Base-by-base conservation (phyloP, 352 stramenopile species). In the Globisporangium acanthophoron region DNA sequence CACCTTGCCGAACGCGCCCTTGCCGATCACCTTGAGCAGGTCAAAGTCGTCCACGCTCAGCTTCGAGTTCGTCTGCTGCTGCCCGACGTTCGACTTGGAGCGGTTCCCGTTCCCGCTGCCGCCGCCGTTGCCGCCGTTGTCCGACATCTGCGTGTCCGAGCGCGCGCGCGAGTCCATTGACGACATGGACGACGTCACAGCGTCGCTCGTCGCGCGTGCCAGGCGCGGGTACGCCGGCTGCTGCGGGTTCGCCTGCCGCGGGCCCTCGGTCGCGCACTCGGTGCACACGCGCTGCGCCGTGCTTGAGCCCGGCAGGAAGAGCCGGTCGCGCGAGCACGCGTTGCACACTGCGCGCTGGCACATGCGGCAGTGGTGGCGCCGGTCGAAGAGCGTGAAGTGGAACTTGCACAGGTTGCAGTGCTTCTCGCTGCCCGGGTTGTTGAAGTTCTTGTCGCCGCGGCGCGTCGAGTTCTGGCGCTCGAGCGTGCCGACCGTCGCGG, bases 1-100 rank as follows among this genome's bases (percentile, higher is more conserved):
- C 3, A 98, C 94, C 71, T 98, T 98, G 41, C 94, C 94, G 64
- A 98, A 98, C 8, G 90, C 88, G 31, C 94, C 94, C 64, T 98
- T 98, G 29, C 95, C 95, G 52, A 98, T 95, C 20, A 98, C 92
- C 69, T 97, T 97, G 9, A 98, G 76, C 62, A 98, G 64, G 57
- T 98, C 87, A 63, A 98, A 98, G 70, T 98, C 94, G 43, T 97
- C 89, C 18, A 97, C 85, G 52, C 77, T 87, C 24, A 94, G 70
- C 63, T 93, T 93, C 1, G 62, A 69, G 61, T 87, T 90, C 15
- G n/a, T 49, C 54, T 27, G 33, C 65, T 61, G 1, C 62, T 60
- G 16, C 70, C 52, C 49, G 43, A 73, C 63, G 11, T 18, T 76
- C 53, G 79, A 88, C 50, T 75, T 74, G 29, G 81, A 84, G 52